Evolutionary conservation across 2,329 filamentous ascomycete genomes (phyloP).

Genomic region (Claviceps fusiformis): DNA sequence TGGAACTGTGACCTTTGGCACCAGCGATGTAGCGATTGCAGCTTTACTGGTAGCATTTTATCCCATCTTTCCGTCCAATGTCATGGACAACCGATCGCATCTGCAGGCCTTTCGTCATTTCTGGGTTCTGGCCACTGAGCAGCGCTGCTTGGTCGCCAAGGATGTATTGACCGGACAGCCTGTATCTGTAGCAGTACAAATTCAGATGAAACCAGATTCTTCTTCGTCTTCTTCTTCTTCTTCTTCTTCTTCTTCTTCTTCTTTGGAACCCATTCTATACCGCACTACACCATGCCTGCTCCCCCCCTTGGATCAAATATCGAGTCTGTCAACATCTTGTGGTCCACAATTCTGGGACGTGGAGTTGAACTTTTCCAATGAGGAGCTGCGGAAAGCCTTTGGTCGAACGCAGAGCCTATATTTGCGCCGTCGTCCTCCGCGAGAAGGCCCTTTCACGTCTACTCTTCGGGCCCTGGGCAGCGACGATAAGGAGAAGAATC

Average conservation of each 20-base stretch:
- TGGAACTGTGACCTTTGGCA: constrained; percentile 83
- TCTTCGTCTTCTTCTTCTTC: constrained; percentile 16
- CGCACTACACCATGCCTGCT: constrained; percentile 45
- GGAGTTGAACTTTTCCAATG: constrained; percentile 58
- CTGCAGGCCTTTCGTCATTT: constrained; percentile 94
- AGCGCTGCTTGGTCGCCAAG: constrained; percentile 74
- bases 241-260: constrained; percentile 10
- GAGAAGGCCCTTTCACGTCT: constrained; percentile 57
- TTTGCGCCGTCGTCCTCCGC: constrained; percentile 55
- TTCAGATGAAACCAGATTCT: constrained; percentile 39
- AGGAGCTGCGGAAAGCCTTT: constrained; percentile 48
- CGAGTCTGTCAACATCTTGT: constrained; percentile 43
- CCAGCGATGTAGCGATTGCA: constrained; percentile 74
- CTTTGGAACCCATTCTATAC: constrained; percentile 24
- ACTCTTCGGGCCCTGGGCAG: constrained; percentile 59
- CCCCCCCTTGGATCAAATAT: constrained; percentile 51
- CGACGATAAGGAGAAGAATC: constrained; percentile 18
- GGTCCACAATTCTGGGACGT: constrained; percentile 68
- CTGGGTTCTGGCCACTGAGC: constrained; percentile 87
- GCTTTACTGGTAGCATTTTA: constrained; percentile 86
- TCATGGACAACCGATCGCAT: constrained; percentile 89
- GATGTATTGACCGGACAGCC: constrained; percentile 76
- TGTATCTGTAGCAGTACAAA: constrained; percentile 56
- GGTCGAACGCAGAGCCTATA: constrained; percentile 57
- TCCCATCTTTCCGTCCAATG: constrained; percentile 74